Evolutionary conservation across 495 filamentous ascomycete species (phyloP).

Genomic region (Entonaema liquescens): DNA sequence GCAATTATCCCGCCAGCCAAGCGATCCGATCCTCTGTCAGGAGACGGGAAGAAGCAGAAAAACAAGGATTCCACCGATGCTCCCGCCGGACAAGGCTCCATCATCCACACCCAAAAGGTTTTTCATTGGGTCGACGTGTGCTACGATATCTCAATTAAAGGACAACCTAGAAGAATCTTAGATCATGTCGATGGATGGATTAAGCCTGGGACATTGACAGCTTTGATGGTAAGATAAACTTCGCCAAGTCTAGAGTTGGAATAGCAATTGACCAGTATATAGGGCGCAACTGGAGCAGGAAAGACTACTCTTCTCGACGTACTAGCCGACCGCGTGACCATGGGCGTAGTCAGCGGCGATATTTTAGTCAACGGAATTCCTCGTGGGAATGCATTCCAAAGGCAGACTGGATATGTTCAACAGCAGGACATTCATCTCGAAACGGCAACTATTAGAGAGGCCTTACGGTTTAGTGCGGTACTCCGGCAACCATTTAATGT

Average conservation of each 20-base stretch:
- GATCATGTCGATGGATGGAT: conserved; percentile 89
- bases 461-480: conserved; percentile 72
- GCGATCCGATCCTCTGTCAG: conserved; percentile 50
- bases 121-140: conserved; percentile 87
- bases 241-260: neutral
- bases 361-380: conserved; percentile 77
- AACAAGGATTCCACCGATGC: conserved; percentile 8
- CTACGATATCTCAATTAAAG: conserved; percentile 89
- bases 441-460: conserved; percentile 77
- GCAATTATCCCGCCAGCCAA: conserved; percentile 56
- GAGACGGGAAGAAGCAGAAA: conserved; percentile 38
- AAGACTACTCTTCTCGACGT: conserved; percentile 78
- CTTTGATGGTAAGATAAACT: conserved; percentile 77
- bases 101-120: conserved; percentile 64
- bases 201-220: conserved; percentile 87
- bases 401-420: conserved; percentile 88
- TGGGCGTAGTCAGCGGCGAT: conserved; percentile 83
- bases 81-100: conserved; percentile 55
- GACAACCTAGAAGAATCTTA: conserved; percentile 73
- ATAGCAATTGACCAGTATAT: conserved; percentile 41
- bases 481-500: conserved; percentile 72
- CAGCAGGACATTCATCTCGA: conserved; percentile 88
- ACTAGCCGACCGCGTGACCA: conserved; percentile 79
- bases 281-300: conserved; percentile 73
- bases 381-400: conserved; percentile 76